These are phyloP conservation scores for Trichoderma guizhouense DNA, from an alignment of 2,329 filamentous ascomycete species.

Conservation along the genomic window DNA sequence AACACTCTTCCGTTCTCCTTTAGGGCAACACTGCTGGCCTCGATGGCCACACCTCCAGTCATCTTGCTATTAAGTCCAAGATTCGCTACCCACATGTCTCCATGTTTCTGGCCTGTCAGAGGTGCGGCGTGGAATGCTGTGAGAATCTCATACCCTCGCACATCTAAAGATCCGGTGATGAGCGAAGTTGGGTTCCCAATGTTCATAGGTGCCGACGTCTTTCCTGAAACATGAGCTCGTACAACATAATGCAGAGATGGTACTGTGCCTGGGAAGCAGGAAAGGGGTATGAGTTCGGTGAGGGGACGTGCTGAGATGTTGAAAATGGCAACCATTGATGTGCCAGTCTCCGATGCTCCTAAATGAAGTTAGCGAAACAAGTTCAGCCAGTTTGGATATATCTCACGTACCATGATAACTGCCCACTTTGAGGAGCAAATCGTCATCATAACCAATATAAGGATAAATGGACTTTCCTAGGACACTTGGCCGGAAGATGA, in stretches of 20 bases:
- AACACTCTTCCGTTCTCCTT: constrained; percentile 55
- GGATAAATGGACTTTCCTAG: constrained; percentile 69
- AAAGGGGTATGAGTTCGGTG: constrained; percentile 67
- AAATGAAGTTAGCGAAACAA: not conserved
- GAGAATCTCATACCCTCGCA: constrained; percentile 75
- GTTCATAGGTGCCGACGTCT: constrained; percentile 53
- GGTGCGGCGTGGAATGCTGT: constrained; percentile 65
- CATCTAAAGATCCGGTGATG: constrained; percentile 59
- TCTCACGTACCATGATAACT: constrained; percentile 65
- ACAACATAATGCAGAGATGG: constrained; percentile 63
- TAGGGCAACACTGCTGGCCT: constrained; percentile 57
- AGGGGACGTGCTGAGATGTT: constrained; percentile 66
- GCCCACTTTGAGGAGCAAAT: constrained; percentile 70
- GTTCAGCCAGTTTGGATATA: not conserved
- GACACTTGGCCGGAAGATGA: constrained; percentile 75
- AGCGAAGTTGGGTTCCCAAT: constrained; percentile 45
- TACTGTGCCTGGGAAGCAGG: constrained; percentile 68
- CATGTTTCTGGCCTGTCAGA: constrained; percentile 44
- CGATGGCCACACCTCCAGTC: constrained; percentile 78
- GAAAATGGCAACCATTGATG: constrained; percentile 78
- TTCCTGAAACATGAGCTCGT: constrained; percentile 66
- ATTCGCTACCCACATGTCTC: constrained; percentile 56
- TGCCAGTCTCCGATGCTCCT: constrained; percentile 61
- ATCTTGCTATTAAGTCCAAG: constrained; percentile 84
- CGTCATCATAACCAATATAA: constrained; percentile 74